These are phyloP conservation scores for Hymenoscyphus repandus DNA, from an alignment of 2,329 filamentous ascomycete genomes.

Conservation along the genomic window DNA sequence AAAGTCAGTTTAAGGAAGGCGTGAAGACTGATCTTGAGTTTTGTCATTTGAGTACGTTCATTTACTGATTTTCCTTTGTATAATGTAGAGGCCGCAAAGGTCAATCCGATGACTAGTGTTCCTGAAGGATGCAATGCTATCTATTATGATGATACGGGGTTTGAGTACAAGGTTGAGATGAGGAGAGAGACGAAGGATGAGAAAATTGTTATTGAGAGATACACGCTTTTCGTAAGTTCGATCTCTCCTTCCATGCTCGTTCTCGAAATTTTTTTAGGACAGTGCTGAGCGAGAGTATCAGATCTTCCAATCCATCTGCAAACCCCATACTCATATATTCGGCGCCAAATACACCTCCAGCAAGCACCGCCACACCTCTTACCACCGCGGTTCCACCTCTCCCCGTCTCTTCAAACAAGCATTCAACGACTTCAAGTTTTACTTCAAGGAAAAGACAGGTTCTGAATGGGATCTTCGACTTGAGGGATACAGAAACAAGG, in stretches of 20 bases:
- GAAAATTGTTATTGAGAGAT: slow-evolving; percentile 39
- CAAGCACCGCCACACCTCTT: slow-evolving; percentile 26
- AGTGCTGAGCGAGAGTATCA: slow-evolving; percentile 33
- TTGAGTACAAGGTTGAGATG: slow-evolving; percentile 59
- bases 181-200: slow-evolving; percentile 36
- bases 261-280: no score
- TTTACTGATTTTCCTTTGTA: not conserved
- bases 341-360: slow-evolving; percentile 43
- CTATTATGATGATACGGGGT: slow-evolving; percentile 57
- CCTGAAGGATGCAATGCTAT: slow-evolving; percentile 54
- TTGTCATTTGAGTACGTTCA: slow-evolving; percentile 45
- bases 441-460: slow-evolving; percentile 54
- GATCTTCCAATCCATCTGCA: slow-evolving; percentile 62
- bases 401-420: slow-evolving; percentile 41
- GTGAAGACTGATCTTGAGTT: slow-evolving; percentile 35
- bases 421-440: slow-evolving; percentile 45
- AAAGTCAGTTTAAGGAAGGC: slow-evolving; percentile 31
- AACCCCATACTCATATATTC: slow-evolving; percentile 56
- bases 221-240: slow-evolving; percentile 51
- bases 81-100: not conserved
- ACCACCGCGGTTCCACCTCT: slow-evolving; percentile 34
- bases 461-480: slow-evolving; percentile 53
- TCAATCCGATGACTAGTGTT: slow-evolving; percentile 8
- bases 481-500: slow-evolving; percentile 10
- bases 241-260: not conserved